Base-by-base conservation (phyloP, 1,284 basidiomycete species). In the Veloboletus limbatus region DNA sequence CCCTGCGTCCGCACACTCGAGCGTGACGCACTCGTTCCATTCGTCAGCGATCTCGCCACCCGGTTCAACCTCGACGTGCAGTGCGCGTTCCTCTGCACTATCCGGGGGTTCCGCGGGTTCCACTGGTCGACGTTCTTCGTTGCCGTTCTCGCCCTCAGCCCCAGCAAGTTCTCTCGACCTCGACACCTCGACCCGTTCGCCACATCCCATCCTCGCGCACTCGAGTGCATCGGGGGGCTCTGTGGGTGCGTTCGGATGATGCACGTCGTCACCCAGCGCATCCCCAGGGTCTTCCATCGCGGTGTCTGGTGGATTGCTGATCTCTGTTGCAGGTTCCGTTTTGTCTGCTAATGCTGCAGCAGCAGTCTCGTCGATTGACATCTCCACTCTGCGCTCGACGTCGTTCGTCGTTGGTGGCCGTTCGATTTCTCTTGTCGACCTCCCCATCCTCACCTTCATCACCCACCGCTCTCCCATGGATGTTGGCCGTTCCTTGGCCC, bases 141-240 rank as follows among this genome's bases (percentile, higher is more conserved):
- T n/a, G n/a, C n/a, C n/a, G n/a, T n/a, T n/a, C n/a, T n/a, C n/a
- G n/a, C n/a, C n/a, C n/a, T n/a, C n/a, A n/a, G n/a, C n/a, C n/a
- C n/a, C n/a, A n/a, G n/a, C n/a, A n/a, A n/a, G 30, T 27, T 2
- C 26, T 6, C 14, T n/a, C 8, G 16, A 2, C 28, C n/a, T 8
- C 31, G 11, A 11, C 32, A 10, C 32, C 10, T 18, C 16, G 17
- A 17, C 17, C 16, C 32, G 69, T 72, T 14, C 11, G 11, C 2
- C 20, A 1, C 8, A 6, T 3, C 13, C 13, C 33, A 20, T 8
- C 11, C 20, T 21, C 8, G 20, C 4, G 18, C 20, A 21, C 7
- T 8, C 33, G 21, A 8, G 7, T n/a, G 17, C 33, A 4, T 21
- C 5, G 10, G 20, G 20, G 1, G 17, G 20, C 13, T n/a, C 31